Percentiles rank a stretch among this genome's conserved stretches.
These are phyloP conservation scores for Botrytis tulipae DNA, from an alignment of 2,329 filamentous ascomycete genomes.

Conservation along the genomic window DNA sequence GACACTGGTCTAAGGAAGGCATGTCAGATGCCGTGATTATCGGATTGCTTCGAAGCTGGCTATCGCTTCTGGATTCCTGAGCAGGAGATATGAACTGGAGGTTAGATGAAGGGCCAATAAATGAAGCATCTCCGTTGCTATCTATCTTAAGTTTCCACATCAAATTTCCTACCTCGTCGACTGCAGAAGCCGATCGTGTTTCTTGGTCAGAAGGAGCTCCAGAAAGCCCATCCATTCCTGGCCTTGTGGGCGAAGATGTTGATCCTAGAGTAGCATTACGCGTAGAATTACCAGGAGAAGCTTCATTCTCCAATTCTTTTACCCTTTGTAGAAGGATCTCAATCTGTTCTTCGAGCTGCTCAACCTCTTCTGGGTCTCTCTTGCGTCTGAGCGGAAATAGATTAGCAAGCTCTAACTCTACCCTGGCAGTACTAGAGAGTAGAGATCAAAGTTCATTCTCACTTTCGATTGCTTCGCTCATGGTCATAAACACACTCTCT, in stretches of 20 bases:
- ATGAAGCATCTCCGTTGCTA: background rate
- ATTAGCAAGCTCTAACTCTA: background rate
- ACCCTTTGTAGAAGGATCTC: background rate
- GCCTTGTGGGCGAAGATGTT: background rate
- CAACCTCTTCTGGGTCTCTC: background rate
- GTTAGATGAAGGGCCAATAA: background rate
- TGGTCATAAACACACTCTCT: background rate
- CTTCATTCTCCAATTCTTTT: background rate
- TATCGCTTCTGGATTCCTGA: background rate
- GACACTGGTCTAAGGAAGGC: background rate
- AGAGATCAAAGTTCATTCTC: background rate
- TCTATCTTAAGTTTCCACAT: conserved; percentile 1
- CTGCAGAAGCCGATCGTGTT: background rate
- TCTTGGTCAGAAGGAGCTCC: background rate
- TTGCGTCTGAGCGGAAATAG: background rate
- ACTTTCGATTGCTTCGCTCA: background rate
- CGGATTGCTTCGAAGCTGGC: background rate
- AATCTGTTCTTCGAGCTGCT: conserved; percentile 2
- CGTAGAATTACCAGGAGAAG: background rate
- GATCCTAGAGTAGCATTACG: background rate
- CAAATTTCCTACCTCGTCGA: background rate
- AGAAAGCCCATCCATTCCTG: background rate
- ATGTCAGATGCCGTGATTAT: background rate
- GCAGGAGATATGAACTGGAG: background rate
- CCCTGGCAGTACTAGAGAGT: background rate